A percentile compares a stretch with the other conserved stretches of the same genome.
phyloP scores from a whole-genome alignment of 257 asterid genomes.

The Solanum chaucha region DNA sequence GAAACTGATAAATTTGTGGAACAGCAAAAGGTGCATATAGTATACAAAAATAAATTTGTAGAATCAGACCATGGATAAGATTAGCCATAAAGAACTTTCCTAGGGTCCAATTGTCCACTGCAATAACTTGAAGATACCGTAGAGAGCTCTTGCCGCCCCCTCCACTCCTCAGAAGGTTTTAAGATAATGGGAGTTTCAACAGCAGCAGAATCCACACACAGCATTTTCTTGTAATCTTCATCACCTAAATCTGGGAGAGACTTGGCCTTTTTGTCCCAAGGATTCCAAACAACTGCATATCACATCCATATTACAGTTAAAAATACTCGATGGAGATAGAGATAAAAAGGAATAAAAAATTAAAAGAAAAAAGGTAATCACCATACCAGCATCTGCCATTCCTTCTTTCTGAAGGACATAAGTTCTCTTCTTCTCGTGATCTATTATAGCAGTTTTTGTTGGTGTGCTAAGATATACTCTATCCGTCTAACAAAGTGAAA shows the following conservation, averaged over 20 bases:
- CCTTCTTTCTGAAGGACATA: slow-evolving; percentile 69
- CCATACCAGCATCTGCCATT: slow-evolving; percentile 74
- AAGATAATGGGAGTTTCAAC: slow-evolving; percentile 45
- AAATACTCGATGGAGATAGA: neutral
- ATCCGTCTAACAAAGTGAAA: slow-evolving; percentile 41
- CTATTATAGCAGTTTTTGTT: slow-evolving; percentile 72
- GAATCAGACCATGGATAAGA: slow-evolving; percentile 10
- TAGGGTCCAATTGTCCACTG: slow-evolving; percentile 82
- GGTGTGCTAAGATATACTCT: slow-evolving; percentile 71
- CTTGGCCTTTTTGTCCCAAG: slow-evolving; percentile 89
- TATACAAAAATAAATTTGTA: slow-evolving; percentile 19
- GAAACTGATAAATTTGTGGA: neutral
- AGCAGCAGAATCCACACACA: slow-evolving; percentile 66
- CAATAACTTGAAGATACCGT: slow-evolving; percentile 81
- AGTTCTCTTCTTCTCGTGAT: slow-evolving; percentile 86
- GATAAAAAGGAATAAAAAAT: slow-evolving; percentile 1
- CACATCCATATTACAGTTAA: slow-evolving; percentile 1
- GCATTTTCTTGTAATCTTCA: slow-evolving; percentile 57
- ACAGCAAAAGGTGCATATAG: slow-evolving; percentile 8
- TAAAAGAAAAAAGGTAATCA: neutral
- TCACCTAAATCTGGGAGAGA: slow-evolving; percentile 64
- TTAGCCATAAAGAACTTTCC: slow-evolving; percentile 60
- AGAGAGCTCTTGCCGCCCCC: slow-evolving; percentile 67
- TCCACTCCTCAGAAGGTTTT: slow-evolving; percentile 75
- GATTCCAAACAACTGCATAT: slow-evolving; percentile 72